A percentile compares a stretch with the other conserved stretches of the same genome.
phyloP scores from a whole-genome alignment of 176 grass and related monocot species.

The Chrysopogon serrulatus region DNA sequence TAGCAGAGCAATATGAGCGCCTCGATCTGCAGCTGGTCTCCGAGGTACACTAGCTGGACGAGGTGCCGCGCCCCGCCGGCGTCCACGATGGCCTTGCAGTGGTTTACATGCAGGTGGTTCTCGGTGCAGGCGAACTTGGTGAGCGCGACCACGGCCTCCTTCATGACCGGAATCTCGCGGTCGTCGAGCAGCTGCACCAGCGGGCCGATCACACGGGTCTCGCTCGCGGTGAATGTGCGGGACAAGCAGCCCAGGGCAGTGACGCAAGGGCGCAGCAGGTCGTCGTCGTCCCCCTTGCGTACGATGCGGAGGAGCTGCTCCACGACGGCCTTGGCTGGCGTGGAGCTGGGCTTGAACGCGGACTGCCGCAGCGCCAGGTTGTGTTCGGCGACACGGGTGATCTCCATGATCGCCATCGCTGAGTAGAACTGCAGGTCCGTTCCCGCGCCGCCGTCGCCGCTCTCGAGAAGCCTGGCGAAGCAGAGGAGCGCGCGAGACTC shows the following conservation, averaged over 20 bases:
- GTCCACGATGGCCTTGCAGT: constrained; percentile 72
- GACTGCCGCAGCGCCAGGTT: constrained; percentile 68
- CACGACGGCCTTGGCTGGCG: constrained; percentile 52
- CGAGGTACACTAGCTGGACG: constrained; percentile 82
- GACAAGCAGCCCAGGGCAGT: constrained; percentile 73
- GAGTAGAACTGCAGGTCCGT: constrained; percentile 61
- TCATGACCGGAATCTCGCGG: constrained; percentile 45
- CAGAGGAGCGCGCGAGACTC: constrained; percentile 93
- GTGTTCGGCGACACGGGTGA: constrained; percentile 73
- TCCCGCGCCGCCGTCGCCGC: constrained; percentile 33
- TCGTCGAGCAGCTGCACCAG: constrained; percentile 83
- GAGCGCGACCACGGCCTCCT: constrained; percentile 75
- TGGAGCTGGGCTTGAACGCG: constrained; percentile 79
- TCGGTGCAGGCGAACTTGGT: constrained; percentile 82
- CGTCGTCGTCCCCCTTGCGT: constrained; percentile 42
- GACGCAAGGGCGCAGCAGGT: constrained; percentile 61
- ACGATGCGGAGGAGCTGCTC: constrained; percentile 71
- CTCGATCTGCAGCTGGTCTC: constrained; percentile 75
- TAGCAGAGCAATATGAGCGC: constrained; percentile 79
- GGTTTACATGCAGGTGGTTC: constrained; percentile 70
- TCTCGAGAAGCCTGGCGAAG: constrained; percentile 75
- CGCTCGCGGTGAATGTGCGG: constrained; percentile 78
- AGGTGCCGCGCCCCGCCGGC: constrained; percentile 65
- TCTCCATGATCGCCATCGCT: constrained; percentile 83
- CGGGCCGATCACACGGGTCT: constrained; percentile 75